These are phyloP conservation scores for Fusarium sp. DNA, from an alignment of 2,329 filamentous ascomycete species.

Conservation along the genomic window DNA sequence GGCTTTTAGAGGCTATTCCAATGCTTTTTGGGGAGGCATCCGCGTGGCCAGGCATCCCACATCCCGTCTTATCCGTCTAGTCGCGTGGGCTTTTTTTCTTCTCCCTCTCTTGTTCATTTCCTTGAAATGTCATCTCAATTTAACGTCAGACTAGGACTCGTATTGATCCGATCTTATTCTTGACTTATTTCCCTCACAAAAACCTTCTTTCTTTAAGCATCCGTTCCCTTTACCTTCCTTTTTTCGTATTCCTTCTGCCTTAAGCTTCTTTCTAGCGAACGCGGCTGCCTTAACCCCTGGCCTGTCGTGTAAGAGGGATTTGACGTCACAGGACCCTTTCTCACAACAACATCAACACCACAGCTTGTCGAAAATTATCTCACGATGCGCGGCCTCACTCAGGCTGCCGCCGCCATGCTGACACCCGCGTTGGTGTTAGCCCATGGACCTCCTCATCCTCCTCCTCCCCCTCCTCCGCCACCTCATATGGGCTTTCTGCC, in stretches of 20 bases:
- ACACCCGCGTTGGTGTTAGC: conserved; percentile 41
- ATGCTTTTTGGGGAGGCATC: conserved; percentile 25
- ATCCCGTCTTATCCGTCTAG: conserved; percentile 21
- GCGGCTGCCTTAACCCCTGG: conserved; percentile 13
- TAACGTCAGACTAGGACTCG: not conserved
- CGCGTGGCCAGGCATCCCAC: conserved; percentile 33
- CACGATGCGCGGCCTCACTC: conserved; percentile 47
- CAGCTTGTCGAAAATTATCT: conserved; percentile 10
- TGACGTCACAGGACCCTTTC: not conserved
- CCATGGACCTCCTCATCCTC: conserved; percentile 36
- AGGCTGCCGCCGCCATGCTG: conserved; percentile 47
- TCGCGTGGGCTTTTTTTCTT: conserved; percentile 23
- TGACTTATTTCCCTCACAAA: not conserved
- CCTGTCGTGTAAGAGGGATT: conserved; percentile 15
- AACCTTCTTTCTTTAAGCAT: conserved; percentile 17
- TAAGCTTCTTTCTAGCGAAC: conserved; percentile 17
- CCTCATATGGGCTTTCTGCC: conserved; percentile 34
- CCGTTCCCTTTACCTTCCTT: conserved; percentile 3
- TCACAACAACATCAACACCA: not conserved
- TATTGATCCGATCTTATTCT: conserved; percentile 7
- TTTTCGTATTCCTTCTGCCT: conserved; percentile 33
- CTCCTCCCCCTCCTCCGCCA: conserved; percentile 23
- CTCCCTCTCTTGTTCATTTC: conserved; percentile 17
- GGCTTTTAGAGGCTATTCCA: conserved; percentile 7
- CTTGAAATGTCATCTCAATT: conserved; percentile 15